These are phyloP conservation scores for Vitis rupestris DNA, from an alignment of 164 flowering plant species.

Conservation along the genomic window DNA sequence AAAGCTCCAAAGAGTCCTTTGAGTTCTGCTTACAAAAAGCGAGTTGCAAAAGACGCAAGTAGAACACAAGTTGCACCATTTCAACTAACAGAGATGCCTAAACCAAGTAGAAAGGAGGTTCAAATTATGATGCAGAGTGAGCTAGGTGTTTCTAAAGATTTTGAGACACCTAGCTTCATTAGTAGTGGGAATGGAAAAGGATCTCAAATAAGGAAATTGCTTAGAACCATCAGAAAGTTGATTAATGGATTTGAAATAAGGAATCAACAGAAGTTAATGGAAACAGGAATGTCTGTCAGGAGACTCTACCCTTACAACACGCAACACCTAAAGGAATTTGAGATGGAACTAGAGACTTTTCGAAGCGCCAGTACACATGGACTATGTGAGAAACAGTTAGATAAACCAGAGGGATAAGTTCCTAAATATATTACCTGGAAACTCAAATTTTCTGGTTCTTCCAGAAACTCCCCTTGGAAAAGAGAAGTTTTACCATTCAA, in stretches of 20 bases:
- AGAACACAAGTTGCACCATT: slow-evolving; percentile 26
- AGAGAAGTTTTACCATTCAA: no score
- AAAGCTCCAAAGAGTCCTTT: slow-evolving; percentile 36
- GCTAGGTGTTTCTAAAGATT: slow-evolving; percentile 24
- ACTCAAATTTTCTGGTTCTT: slow-evolving; percentile 33
- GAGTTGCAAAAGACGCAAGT: slow-evolving; percentile 19
- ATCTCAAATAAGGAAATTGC: slow-evolving; percentile 74
- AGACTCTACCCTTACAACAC: no score
- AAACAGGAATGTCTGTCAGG: slow-evolving; percentile 6
- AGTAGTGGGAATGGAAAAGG: slow-evolving; percentile 43
- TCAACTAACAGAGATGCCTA: slow-evolving; percentile 57
- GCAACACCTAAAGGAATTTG: no score
- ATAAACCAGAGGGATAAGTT: slow-evolving; percentile 53
- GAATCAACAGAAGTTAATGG: slow-evolving; percentile 36
- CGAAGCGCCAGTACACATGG: no score
- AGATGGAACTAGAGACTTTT: no score
- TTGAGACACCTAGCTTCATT: slow-evolving; percentile 19
- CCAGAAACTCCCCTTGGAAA: slow-evolving; percentile 31
- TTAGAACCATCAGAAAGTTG: slow-evolving; percentile 75
- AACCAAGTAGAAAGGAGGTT: slow-evolving; percentile 29
- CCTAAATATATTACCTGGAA: slow-evolving; percentile 47
- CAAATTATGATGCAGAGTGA: slow-evolving; percentile 30
- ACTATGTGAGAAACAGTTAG: no score
- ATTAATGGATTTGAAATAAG: slow-evolving; percentile 83
- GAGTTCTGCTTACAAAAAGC: slow-evolving; percentile 24